Evolutionary conservation across 2,329 filamentous ascomycete species (phyloP).

Genomic region (Stachybotrys chartarum): DNA sequence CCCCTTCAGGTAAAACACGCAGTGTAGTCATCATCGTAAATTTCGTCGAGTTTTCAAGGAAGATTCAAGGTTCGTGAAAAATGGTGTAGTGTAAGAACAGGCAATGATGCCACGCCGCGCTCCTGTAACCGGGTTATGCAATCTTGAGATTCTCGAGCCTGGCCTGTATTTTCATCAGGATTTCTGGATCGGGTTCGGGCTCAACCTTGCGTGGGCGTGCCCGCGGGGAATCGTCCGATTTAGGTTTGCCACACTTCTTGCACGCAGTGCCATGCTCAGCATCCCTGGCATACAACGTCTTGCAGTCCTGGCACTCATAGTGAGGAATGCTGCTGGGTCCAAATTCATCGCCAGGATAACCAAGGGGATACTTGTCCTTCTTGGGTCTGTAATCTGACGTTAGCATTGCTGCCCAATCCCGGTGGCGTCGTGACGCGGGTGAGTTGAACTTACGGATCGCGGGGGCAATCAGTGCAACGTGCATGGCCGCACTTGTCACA

Average conservation of each 20-base stretch:
- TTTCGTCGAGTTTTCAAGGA: too few relatives aligned
- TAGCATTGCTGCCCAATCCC: neutral
- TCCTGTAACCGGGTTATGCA: slow-evolving; percentile 9
- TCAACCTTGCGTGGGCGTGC: slow-evolving; percentile 53
- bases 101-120: too few relatives aligned
- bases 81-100: too few relatives aligned
- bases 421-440: slow-evolving; percentile 2
- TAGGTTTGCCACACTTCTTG: slow-evolving; percentile 51
- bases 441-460: slow-evolving; percentile 60
- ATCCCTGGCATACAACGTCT: slow-evolving; percentile 44
- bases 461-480: slow-evolving; percentile 73
- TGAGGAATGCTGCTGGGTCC: slow-evolving; percentile 43
- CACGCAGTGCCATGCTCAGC: slow-evolving; percentile 48
- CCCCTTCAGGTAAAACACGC: too few relatives aligned
- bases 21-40: too few relatives aligned
- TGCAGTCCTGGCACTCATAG: slow-evolving; percentile 57
- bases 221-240: slow-evolving; percentile 53
- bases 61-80: too few relatives aligned
- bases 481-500: slow-evolving; percentile 65
- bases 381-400: slow-evolving; percentile 42
- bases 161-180: slow-evolving; percentile 49
- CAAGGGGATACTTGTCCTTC: slow-evolving; percentile 61
- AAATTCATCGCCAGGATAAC: slow-evolving; percentile 61
- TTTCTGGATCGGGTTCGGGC: slow-evolving; percentile 52
- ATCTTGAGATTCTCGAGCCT: slow-evolving; percentile 41